Evolutionary conservation across 2,329 filamentous ascomycete genomes (phyloP).

Genomic region (Calonectria naviculata): DNA sequence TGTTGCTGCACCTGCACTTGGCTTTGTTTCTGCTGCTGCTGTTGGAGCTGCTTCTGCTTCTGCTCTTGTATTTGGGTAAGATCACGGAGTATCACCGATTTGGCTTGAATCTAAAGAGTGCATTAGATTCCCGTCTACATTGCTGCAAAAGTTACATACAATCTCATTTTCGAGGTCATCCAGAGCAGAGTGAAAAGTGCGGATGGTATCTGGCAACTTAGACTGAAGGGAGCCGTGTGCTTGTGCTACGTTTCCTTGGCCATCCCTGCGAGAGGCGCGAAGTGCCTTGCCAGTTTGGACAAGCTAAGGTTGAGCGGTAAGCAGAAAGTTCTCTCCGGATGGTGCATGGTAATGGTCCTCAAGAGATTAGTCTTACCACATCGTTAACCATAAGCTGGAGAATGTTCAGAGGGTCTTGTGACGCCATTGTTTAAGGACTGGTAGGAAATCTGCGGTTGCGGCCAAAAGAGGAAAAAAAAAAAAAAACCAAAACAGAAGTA

Average conservation of each 20-base stretch:
- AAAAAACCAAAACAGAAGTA: neutral
- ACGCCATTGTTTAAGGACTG: conserved; percentile 40
- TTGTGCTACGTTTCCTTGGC: conserved; percentile 50
- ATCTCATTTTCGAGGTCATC: conserved; percentile 69
- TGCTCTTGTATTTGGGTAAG: conserved; percentile 53
- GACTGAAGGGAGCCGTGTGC: conserved; percentile 48
- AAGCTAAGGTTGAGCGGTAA: conserved; percentile 52
- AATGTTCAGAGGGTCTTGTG: conserved; percentile 55
- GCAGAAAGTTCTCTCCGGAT: neutral
- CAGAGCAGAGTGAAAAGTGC: conserved; percentile 62
- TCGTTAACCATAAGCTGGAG: conserved; percentile 67
- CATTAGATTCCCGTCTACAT: conserved; percentile 10
- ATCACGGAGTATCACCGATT: conserved; percentile 66
- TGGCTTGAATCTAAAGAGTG: conserved; percentile 55
- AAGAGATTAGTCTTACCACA: conserved; percentile 57
- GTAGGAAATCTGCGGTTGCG: neutral
- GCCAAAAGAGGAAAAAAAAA: neutral
- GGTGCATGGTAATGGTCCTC: neutral
- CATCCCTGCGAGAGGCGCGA: conserved; percentile 59
- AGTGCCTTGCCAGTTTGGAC: conserved; percentile 70
- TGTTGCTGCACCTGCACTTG: conserved; percentile 25
- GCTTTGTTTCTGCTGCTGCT: conserved; percentile 29
- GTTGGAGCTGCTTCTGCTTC: conserved; percentile 32
- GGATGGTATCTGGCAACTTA: conserved; percentile 60
- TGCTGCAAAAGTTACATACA: conserved; percentile 49